Evolutionary conservation across 805 yeast species (phyloP).

Genomic region (Kuraishia borneana): DNA sequence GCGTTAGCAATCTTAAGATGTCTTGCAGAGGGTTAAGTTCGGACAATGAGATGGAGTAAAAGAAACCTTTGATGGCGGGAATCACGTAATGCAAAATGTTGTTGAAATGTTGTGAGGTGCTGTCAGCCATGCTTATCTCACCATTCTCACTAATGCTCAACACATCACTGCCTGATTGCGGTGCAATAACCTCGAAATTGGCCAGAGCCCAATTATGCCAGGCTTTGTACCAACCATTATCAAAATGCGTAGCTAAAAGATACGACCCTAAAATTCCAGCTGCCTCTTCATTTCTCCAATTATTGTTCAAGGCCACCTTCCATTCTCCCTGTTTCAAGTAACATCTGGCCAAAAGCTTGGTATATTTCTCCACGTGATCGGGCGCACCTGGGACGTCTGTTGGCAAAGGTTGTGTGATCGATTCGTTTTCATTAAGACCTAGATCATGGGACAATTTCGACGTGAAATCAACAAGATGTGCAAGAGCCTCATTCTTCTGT

Average conservation of each 20-base stretch:
- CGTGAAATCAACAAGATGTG: conserved; percentile 81
- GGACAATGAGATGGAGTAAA: conserved; percentile 86
- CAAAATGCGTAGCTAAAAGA: conserved; percentile 89
- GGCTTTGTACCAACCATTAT: conserved; percentile 89
- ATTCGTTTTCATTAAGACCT: conserved; percentile 77
- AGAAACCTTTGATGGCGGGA: conserved; percentile 93
- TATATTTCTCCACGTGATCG: conserved; percentile 71
- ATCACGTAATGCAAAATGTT: conserved; percentile 78
- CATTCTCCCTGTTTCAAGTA: conserved; percentile 97
- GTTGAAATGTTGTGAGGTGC: conserved; percentile 20
- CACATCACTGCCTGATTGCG: conserved; percentile 18
- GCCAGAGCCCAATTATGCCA: conserved; percentile 99
- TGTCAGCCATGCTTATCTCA: conserved; percentile 2
- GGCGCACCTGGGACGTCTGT: conserved; percentile 60
- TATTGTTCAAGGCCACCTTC: conserved; percentile 73
- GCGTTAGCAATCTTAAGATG: conserved; percentile 75
- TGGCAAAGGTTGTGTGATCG: conserved; percentile 79
- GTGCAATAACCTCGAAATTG: conserved; percentile 86
- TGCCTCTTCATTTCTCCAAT: conserved; percentile 65
- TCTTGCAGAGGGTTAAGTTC: conserved; percentile 85
- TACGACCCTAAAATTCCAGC: conserved; percentile 87
- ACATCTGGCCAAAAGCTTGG: conserved; percentile 82
- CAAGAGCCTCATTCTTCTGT: conserved; percentile 74
- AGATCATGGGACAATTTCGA: conserved; percentile 82
- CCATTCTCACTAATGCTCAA: conserved; percentile 5